These are phyloP conservation scores for Pleurotus citrinopileatus DNA, from an alignment of 768 basidiomycete genomes.

Conservation along the genomic window DNA sequence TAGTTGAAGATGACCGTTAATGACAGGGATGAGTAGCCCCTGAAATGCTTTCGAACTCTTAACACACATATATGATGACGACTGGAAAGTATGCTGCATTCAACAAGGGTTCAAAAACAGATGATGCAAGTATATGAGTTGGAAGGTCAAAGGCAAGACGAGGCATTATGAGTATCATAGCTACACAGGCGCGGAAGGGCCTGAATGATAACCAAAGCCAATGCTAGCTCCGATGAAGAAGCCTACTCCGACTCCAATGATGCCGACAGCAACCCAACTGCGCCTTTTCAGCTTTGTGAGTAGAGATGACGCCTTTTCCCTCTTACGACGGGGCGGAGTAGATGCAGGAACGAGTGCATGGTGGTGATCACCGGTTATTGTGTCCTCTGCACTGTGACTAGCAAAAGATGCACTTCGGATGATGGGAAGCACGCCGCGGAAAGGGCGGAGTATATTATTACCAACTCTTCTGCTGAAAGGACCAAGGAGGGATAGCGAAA, in stretches of 20 bases:
- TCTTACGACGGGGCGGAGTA: not conserved
- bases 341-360: not conserved
- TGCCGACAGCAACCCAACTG: conserved; percentile 2
- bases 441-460: not conserved
- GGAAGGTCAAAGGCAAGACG: too few relatives aligned
- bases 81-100: too few relatives aligned
- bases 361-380: not conserved
- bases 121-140: not conserved
- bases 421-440: not conserved
- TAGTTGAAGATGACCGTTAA: not conserved
- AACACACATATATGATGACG: too few relatives aligned
- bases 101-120: too few relatives aligned
- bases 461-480: conserved; percentile 33
- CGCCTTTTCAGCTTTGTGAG: not conserved
- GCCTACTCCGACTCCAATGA: conserved; percentile 1
- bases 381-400: not conserved
- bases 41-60: too few relatives aligned
- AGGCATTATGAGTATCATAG: too few relatives aligned
- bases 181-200: not conserved
- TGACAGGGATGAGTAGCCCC: too few relatives aligned
- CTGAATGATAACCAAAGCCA: not conserved
- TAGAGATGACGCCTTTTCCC: not conserved
- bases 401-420: not conserved
- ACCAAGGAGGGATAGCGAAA: conserved; percentile 58
- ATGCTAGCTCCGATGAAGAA: conserved; percentile 2